Percentiles rank a stretch among this genome's conserved stretches.
Evolutionary conservation across 306 rosid species (phyloP).

Genomic region (Vigna unguiculata): DNA sequence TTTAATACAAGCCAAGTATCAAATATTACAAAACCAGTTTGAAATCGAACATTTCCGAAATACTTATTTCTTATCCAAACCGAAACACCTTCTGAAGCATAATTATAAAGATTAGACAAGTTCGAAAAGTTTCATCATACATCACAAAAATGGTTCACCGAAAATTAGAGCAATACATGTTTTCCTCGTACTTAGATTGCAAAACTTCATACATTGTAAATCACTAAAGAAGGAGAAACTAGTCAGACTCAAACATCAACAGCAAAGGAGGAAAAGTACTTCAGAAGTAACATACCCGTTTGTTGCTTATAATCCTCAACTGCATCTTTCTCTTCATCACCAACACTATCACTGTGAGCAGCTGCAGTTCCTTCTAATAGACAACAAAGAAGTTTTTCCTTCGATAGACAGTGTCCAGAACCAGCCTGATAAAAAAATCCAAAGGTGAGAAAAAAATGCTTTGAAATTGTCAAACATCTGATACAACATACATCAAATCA

Average conservation of each 20-base stretch:
- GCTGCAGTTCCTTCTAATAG: conserved; percentile 84
- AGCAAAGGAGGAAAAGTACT: conserved; percentile 22
- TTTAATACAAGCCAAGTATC: conserved; percentile 5
- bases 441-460: conserved; percentile 20
- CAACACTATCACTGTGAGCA: conserved; percentile 52
- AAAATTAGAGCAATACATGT: conserved; percentile 1
- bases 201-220: conserved; percentile 7
- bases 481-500: conserved; percentile 10
- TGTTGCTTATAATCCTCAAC: conserved; percentile 46
- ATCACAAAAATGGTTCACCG: conserved; percentile 21
- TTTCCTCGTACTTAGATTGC: conserved; percentile 9
- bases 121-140: not conserved
- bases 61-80: conserved; percentile 30
- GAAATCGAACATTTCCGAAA: conserved; percentile 3
- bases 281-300: conserved; percentile 53
- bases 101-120: conserved; percentile 8
- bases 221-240: conserved; percentile 32
- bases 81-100: not conserved
- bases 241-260: conserved; percentile 22
- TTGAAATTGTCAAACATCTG: conserved; percentile 10
- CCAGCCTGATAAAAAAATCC: conserved; percentile 58
- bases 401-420: conserved; percentile 68
- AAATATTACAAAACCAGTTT: conserved; percentile 12
- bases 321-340: conserved; percentile 60
- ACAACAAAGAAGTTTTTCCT: conserved; percentile 59